Conservation (phyloP, 495 filamentous ascomycete genomes). For the Aspergillus incahuasiensis region DNA sequence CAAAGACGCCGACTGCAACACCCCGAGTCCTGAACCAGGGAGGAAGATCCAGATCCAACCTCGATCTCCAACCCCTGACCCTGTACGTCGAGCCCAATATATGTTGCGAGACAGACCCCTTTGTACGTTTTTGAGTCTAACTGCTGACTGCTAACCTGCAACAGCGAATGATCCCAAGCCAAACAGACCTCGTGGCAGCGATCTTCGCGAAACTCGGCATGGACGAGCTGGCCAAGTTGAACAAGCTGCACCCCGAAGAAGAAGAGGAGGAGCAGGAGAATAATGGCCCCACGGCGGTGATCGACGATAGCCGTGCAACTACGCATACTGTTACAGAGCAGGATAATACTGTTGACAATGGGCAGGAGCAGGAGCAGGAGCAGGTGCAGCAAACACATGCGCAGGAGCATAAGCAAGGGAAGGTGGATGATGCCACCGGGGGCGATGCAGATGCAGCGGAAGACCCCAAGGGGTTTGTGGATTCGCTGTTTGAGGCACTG, state of each 20-base stretch:
- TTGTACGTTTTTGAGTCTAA: too few relatives aligned
- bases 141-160: background rate
- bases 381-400: too few relatives aligned
- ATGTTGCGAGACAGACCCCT: background rate
- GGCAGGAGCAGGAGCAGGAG: background rate
- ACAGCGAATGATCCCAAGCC: constrained; percentile 32
- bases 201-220: constrained; percentile 25
- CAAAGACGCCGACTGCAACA: background rate
- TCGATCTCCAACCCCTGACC: background rate
- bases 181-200: constrained; percentile 18
- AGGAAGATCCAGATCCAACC: background rate
- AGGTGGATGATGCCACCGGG: background rate
- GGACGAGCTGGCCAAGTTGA: constrained; percentile 11
- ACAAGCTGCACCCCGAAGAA: constrained; percentile 9
- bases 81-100: background rate
- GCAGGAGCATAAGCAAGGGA: background rate
- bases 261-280: too few relatives aligned
- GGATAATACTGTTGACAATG: background rate
- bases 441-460: constrained; percentile 12
- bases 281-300: constrained; percentile 1
- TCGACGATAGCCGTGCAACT: constrained; percentile 12
- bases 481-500: constrained; percentile 18
- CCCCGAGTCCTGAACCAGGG: background rate
- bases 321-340: background rate
- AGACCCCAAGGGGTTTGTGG: constrained; percentile 22